These are phyloP conservation scores for Pseudogymnoascus sp. DNA, from an alignment of 2,329 filamentous ascomycete species.

Conservation along the genomic window DNA sequence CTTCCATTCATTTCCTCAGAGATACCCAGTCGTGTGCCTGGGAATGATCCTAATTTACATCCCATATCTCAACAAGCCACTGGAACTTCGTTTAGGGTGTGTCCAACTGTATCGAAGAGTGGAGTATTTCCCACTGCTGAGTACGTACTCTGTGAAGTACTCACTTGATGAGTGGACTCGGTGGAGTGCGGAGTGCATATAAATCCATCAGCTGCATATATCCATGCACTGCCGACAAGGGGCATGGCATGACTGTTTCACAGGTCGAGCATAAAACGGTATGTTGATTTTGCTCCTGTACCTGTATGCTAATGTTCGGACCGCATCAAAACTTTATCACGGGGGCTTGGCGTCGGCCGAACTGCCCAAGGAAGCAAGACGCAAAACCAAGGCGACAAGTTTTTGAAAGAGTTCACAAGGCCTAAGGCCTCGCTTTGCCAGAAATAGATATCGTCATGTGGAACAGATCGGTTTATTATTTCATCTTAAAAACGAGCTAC, in stretches of 20 bases:
- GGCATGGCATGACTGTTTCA: neutral
- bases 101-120: neutral
- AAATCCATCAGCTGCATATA: neutral
- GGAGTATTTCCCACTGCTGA: neutral
- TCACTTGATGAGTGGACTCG: neutral
- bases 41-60: neutral
- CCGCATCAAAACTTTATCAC: neutral
- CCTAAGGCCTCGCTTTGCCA: neutral
- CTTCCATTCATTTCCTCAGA: neutral
- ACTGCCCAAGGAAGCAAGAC: neutral
- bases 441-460: constrained; percentile 6
- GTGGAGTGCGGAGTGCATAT: constrained; percentile 3
- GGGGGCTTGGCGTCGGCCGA: neutral
- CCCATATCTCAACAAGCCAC: neutral
- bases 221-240: neutral
- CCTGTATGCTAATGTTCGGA: neutral
- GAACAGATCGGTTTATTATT: constrained; percentile 2
- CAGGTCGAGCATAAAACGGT: neutral
- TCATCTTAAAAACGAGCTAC: neutral
- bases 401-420: neutral
- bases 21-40: neutral
- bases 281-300: neutral
- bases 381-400: neutral
- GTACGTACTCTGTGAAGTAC: neutral
- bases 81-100: neutral